A percentile compares a stretch with the other conserved stretches of the same genome.
Evolutionary conservation across 495 filamentous ascomycete genomes (phyloP).

Genomic region (Tuber magnatum): DNA sequence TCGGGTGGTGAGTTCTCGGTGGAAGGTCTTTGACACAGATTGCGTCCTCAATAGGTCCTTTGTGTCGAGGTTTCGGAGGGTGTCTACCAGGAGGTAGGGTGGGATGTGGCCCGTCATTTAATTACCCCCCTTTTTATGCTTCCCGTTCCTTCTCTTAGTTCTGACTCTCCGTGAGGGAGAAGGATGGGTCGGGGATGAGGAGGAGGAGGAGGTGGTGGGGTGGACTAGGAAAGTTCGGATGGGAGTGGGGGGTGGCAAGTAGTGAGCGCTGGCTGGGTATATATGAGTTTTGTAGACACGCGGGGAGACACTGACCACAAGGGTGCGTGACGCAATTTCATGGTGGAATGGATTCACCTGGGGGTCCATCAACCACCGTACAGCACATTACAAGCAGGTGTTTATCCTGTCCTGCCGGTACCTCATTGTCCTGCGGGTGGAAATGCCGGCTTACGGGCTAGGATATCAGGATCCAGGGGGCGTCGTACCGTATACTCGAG

Average conservation of each 20-base stretch:
- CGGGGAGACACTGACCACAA: not conserved
- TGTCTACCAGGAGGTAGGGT: slow-evolving; percentile 20
- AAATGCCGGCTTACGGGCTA: not conserved
- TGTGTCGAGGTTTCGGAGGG: slow-evolving; percentile 12
- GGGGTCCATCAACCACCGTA: not conserved
- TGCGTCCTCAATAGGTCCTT: not conserved
- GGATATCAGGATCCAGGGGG: not conserved
- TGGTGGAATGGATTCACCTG: not conserved
- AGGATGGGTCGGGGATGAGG: not conserved
- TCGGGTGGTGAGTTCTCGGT: not conserved
- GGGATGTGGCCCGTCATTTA: slow-evolving; percentile 6
- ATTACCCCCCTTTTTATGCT: too few species aligned
- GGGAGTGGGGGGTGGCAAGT: not conserved
- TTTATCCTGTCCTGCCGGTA: not conserved
- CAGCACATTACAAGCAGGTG: not conserved
- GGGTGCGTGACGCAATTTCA: not conserved
- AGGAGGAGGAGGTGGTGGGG: not conserved
- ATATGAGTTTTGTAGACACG: not conserved
- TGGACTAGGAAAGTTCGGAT: not conserved
- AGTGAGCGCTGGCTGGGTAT: not conserved
- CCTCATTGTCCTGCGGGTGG: not conserved
- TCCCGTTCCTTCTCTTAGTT: not conserved
- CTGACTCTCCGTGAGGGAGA: not conserved
- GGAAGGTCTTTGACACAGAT: not conserved
- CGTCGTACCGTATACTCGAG: too few species aligned